Conservation (phyloP, 2,329 filamentous ascomycete species). For the Ophiostoma angusticollis region DNA sequence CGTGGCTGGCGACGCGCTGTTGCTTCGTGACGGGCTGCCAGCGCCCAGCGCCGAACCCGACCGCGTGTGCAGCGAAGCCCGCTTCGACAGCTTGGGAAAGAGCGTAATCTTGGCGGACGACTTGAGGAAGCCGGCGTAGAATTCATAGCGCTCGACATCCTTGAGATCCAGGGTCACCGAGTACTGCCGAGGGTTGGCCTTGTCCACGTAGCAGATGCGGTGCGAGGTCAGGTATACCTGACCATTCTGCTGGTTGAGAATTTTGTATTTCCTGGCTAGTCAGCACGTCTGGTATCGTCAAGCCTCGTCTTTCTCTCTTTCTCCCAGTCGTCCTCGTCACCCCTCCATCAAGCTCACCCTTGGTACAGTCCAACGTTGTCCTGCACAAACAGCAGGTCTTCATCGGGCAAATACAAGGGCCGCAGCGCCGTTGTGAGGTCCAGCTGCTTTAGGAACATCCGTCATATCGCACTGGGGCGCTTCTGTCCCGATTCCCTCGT, state of each 20-base stretch:
- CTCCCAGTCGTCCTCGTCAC: neutral
- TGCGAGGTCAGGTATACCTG: constrained; percentile 95
- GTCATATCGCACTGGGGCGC: constrained; percentile 37
- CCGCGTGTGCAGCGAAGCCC: constrained; percentile 43
- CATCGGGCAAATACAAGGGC: constrained; percentile 83
- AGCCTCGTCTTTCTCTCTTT: neutral
- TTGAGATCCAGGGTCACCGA: constrained; percentile 80
- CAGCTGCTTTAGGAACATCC: constrained; percentile 94
- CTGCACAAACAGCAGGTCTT: constrained; percentile 90
- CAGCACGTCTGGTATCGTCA: neutral
- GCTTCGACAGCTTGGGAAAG: constrained; percentile 66
- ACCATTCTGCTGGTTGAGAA: constrained; percentile 85
- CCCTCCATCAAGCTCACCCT: constrained; percentile 70
- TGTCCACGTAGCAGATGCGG: constrained; percentile 88
- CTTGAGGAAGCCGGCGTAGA: constrained; percentile 87
- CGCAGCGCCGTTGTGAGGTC: constrained; percentile 94
- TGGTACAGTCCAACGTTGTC: constrained; percentile 96
- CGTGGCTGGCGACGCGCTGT: constrained; percentile 34
- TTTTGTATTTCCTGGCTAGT: constrained; percentile 70
- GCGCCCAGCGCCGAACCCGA: constrained; percentile 32
- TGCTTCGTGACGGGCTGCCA: constrained; percentile 32
- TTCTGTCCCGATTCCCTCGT: constrained; percentile 13
- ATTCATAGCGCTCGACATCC: constrained; percentile 81
- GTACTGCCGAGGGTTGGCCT: constrained; percentile 69
- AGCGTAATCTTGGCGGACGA: constrained; percentile 90